Conservation (phyloP, 345 rosid genomes). For the Salix caprea region DNA sequence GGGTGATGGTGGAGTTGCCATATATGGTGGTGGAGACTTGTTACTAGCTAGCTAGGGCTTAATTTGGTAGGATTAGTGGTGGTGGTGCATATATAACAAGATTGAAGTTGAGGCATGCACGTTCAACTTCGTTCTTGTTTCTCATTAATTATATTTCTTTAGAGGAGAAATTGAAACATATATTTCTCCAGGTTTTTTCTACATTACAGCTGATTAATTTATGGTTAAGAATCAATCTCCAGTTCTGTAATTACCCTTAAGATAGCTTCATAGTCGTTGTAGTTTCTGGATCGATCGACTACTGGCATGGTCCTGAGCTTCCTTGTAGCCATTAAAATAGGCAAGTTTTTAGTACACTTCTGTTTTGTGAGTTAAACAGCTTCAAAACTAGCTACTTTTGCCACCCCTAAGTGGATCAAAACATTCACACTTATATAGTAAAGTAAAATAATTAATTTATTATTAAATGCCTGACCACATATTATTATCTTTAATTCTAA, state of each 20-base stretch:
- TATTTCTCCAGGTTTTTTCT: not conserved
- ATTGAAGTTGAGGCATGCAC: constrained; percentile 14
- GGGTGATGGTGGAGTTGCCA: not conserved
- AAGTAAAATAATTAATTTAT: no score
- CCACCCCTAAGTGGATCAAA: not conserved
- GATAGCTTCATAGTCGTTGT: not conserved
- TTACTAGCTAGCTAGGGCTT: not conserved
- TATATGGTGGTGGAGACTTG: not conserved
- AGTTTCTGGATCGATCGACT: not conserved
- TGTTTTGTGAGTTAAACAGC: not conserved
- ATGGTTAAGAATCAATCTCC: constrained; percentile 12
- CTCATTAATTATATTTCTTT: not conserved
- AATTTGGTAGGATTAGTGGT: not conserved
- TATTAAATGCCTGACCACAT: no score
- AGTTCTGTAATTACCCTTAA: not conserved
- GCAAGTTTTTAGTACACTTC: not conserved
- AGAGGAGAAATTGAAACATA: not conserved
- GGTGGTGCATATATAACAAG: not conserved
- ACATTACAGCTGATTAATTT: not conserved
- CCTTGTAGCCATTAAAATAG: not conserved
- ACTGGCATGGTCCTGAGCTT: not conserved
- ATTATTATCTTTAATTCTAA: no score
- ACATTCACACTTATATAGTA: not conserved
- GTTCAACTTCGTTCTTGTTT: not conserved
- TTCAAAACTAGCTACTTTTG: not conserved